Conservation (phyloP, 805 yeast genomes). For the Yarrowia bubula region DNA sequence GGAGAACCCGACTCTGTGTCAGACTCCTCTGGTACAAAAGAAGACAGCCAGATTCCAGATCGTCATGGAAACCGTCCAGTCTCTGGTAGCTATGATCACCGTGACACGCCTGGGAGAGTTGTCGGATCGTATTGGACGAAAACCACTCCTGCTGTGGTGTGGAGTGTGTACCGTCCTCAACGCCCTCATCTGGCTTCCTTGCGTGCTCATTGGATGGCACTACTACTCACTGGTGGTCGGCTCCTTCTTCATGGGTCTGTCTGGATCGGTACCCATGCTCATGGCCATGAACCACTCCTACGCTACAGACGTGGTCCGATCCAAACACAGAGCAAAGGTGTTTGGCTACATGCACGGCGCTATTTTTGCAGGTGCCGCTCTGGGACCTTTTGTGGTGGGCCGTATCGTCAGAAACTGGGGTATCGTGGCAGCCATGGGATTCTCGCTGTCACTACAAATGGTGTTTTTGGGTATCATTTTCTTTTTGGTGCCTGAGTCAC, state of each 20-base stretch:
- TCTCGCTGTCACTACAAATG: neutral
- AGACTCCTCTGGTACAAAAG: slow-evolving; percentile 15
- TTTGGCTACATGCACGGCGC: slow-evolving; percentile 30
- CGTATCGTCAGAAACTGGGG: neutral
- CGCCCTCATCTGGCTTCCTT: slow-evolving; percentile 31
- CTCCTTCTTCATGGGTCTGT: slow-evolving; percentile 49
- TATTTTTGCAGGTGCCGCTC: slow-evolving; percentile 21
- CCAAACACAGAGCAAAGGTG: slow-evolving; percentile 47
- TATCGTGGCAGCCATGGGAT: slow-evolving; percentile 1
- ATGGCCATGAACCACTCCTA: slow-evolving; percentile 59
- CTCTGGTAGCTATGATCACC: slow-evolving; percentile 27
- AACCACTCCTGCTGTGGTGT: slow-evolving; percentile 42
- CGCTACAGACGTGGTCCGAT: slow-evolving; percentile 65
- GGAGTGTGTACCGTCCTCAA: slow-evolving; percentile 30
- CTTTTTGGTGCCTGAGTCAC: slow-evolving; percentile 11
- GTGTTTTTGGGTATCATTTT: neutral
- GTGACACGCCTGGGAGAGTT: slow-evolving; percentile 52
- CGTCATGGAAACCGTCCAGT: slow-evolving; percentile 26
- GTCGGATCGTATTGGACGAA: slow-evolving; percentile 64
- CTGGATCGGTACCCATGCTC: slow-evolving; percentile 51
- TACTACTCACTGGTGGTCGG: slow-evolving; percentile 46
- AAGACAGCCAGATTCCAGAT: slow-evolving; percentile 12
- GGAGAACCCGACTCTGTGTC: slow-evolving; percentile 2
- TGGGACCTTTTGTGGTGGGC: slow-evolving; percentile 6
- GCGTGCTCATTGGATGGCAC: slow-evolving; percentile 34